These are phyloP conservation scores for Linum usitatissimum DNA, from an alignment of 345 rosid species.

Conservation along the genomic window DNA sequence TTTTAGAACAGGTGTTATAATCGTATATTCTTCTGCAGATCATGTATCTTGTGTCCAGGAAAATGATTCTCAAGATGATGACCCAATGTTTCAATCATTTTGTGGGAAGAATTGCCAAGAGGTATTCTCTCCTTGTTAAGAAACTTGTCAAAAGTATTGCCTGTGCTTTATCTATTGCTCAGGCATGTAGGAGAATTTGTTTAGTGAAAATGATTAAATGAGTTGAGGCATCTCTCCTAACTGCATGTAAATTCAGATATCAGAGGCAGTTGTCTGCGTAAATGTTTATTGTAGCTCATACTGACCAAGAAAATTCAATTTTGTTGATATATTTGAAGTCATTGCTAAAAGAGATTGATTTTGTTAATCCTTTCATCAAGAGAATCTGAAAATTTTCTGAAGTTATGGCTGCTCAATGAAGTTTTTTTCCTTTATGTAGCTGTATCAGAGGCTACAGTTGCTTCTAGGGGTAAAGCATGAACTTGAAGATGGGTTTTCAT, in stretches of 20 bases:
- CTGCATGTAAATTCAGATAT: neutral
- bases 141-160: neutral
- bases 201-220: neutral
- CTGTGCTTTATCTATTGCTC: neutral
- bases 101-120: constrained; percentile 78
- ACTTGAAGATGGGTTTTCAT: constrained; percentile 76
- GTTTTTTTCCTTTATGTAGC: constrained; percentile 25
- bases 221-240: neutral
- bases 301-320: neutral
- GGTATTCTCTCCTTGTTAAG: constrained; percentile 31
- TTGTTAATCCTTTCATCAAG: neutral
- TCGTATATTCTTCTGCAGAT: constrained; percentile 35
- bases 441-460: constrained; percentile 41
- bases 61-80: constrained; percentile 24
- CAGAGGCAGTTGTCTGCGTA: neutral
- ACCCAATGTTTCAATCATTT: constrained; percentile 28
- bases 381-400: neutral
- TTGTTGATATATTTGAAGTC: neutral
- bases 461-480: constrained; percentile 78
- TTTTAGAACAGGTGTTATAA: neutral
- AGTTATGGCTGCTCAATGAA: neutral
- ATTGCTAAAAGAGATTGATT: neutral
- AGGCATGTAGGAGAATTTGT: neutral
- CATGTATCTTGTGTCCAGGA: constrained; percentile 48
- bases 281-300: neutral